Evolutionary conservation across 148 eudicot species (phyloP).

Genomic region (Rhododendron ovatum): DNA sequence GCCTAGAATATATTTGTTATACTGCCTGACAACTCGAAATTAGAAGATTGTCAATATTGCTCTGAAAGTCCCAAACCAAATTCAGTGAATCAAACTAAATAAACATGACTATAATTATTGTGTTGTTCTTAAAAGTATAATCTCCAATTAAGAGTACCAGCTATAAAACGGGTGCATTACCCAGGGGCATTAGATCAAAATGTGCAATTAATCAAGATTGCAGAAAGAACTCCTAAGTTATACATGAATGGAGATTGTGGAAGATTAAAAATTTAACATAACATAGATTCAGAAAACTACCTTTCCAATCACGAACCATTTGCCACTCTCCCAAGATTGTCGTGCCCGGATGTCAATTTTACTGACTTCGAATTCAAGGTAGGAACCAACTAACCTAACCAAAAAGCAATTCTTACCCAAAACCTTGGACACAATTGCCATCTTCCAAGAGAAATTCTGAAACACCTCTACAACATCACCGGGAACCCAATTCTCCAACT

Average conservation of each 20-base stretch:
- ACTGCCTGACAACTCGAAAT: neutral
- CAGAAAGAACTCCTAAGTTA: neutral
- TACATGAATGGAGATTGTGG: neutral
- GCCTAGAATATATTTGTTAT: neutral
- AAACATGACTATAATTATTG: neutral
- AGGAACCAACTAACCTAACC: constrained; percentile 67
- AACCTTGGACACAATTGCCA: constrained; percentile 49
- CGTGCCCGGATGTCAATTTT: constrained; percentile 53
- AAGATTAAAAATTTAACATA: neutral
- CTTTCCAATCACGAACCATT: constrained; percentile 64
- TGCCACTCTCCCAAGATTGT: constrained; percentile 63
- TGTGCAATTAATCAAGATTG: neutral
- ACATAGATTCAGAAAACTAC: constrained; percentile 22
- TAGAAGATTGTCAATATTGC: neutral
- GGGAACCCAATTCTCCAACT: constrained; percentile 35
- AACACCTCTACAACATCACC: constrained; percentile 75
- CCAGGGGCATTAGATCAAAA: neutral
- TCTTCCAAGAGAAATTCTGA: constrained; percentile 55
- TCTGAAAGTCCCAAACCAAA: neutral
- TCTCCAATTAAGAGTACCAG: neutral
- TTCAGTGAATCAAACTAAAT: neutral
- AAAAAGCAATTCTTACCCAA: constrained; percentile 26
- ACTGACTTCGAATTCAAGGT: constrained; percentile 36
- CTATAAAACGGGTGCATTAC: neutral
- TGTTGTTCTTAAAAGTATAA: neutral